These are phyloP conservation scores for Globisporangium okanoganense DNA, from an alignment of 352 stramenopile genomes.

Conservation along the genomic window DNA sequence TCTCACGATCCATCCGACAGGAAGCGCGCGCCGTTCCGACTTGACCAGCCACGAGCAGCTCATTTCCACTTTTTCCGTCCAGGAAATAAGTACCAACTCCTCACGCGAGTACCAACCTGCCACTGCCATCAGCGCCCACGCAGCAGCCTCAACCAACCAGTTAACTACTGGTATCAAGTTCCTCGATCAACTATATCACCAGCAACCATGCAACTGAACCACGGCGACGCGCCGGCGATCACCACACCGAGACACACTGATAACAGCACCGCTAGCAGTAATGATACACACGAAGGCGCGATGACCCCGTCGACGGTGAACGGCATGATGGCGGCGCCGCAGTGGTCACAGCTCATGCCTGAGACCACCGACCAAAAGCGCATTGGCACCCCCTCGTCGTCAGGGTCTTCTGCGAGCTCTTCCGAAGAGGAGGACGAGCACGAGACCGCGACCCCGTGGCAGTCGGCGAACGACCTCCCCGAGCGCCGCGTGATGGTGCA, in stretches of 20 bases:
- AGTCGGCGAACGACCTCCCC: conserved; percentile 49
- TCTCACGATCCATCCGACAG: conserved; percentile 4
- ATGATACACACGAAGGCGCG: conserved; percentile 3
- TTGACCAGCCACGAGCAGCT: conserved; percentile 2
- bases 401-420: conserved; percentile 13
- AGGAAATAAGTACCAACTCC: conserved; percentile 19
- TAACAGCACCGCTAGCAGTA: background rate
- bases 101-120: conserved; percentile 6
- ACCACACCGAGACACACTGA: background rate
- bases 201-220: conserved; percentile 3
- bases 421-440: conserved; percentile 9
- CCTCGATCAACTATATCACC: too few relatives aligned
- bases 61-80: conserved; percentile 25
- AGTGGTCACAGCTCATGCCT: conserved; percentile 28
- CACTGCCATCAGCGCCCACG: background rate
- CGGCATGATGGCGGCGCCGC: conserved; percentile 14
- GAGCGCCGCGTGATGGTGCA: conserved; percentile 67
- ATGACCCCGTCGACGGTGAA: conserved; percentile 24
- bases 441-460: conserved; percentile 37
- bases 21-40: background rate
- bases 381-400: conserved; percentile 17
- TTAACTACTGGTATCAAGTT: conserved; percentile 3
- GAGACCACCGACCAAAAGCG: conserved; percentile 20
- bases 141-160: background rate
- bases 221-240: conserved; percentile 3